Conservation (phyloP, 768 basidiomycete genomes). For the Pleurotus ostreatus region DNA sequence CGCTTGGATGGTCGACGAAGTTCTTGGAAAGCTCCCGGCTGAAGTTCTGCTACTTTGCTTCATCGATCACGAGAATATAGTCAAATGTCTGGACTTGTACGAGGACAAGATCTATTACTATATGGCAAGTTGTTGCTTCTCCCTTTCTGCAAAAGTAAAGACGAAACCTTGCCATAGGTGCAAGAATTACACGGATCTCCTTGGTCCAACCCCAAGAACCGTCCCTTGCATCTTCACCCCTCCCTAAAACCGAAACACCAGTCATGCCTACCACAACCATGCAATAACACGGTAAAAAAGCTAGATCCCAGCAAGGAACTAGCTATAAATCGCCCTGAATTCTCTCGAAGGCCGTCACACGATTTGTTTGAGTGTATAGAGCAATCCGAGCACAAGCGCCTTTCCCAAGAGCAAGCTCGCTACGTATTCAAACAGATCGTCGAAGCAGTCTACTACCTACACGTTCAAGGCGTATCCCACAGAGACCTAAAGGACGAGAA, state of each 20-base stretch:
- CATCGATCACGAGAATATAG: conserved; percentile 76
- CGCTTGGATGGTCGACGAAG: conserved; percentile 62
- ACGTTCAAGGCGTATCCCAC: conserved; percentile 83
- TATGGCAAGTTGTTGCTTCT: conserved; percentile 50
- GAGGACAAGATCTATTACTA: conserved; percentile 86
- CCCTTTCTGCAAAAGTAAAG: not conserved
- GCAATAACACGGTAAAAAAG: too few relatives aligned
- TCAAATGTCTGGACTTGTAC: conserved; percentile 79
- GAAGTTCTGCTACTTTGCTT: conserved; percentile 77
- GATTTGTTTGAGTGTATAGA: conserved; percentile 97
- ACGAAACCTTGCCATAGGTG: conserved; percentile 42
- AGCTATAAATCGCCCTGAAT: conserved; percentile 28
- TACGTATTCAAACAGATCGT: conserved; percentile 87
- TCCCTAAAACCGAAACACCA: too few relatives aligned
- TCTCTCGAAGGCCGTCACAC: conserved; percentile 74
- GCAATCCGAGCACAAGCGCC: conserved; percentile 72
- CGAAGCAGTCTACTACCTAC: conserved; percentile 77
- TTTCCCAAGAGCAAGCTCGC: conserved; percentile 74
- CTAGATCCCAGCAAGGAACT: not conserved
- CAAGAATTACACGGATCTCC: conserved; percentile 93
- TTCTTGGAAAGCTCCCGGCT: conserved; percentile 63
- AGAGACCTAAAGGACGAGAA: conserved; percentile 99
- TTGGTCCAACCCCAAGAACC: conserved; percentile 61
- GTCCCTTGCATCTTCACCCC: conserved; percentile 18
- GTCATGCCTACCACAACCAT: too few relatives aligned